Evolutionary conservation across 176 grass and related monocot genomes (phyloP).

Genomic region (Avena atlantica): DNA sequence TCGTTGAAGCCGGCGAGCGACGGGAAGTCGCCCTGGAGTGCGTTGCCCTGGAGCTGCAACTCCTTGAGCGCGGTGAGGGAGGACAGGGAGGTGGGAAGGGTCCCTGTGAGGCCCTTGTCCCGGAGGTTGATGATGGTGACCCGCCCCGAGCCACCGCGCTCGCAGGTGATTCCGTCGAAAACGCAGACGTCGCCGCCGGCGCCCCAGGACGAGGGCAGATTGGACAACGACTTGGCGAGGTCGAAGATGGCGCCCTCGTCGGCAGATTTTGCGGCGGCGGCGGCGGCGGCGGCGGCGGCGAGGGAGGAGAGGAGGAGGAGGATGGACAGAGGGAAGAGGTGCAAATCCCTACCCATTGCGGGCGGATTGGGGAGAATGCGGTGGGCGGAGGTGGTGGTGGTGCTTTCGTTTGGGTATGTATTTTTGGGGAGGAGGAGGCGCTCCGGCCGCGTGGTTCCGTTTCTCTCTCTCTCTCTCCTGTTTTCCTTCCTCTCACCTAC

Average conservation of each 20-base stretch:
- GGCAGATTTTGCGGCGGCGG: slow-evolving; percentile 39
- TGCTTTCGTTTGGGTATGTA: slow-evolving; percentile 9
- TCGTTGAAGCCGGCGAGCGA: slow-evolving; percentile 55
- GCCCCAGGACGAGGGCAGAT: slow-evolving; percentile 53
- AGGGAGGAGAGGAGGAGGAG: neutral
- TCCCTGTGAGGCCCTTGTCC: slow-evolving; percentile 47
- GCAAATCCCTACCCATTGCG: slow-evolving; percentile 59
- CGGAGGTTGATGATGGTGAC: slow-evolving; percentile 71
- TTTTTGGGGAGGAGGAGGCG: slow-evolving; percentile 36
- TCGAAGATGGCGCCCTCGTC: slow-evolving; percentile 66
- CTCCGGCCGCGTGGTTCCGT: slow-evolving; percentile 26
- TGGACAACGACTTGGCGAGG: slow-evolving; percentile 55
- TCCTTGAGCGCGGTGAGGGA: slow-evolving; percentile 57
- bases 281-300: slow-evolving; percentile 21
- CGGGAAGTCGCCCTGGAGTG: slow-evolving; percentile 55
- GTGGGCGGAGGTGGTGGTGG: slow-evolving; percentile 9
- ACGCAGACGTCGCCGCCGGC: slow-evolving; percentile 43
- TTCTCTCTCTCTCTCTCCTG: neutral
- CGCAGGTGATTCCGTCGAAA: slow-evolving; percentile 57
- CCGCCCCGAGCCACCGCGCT: slow-evolving; percentile 44
- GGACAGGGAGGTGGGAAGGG: slow-evolving; percentile 57
- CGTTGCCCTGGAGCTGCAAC: slow-evolving; percentile 71
- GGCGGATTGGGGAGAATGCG: slow-evolving; percentile 29
- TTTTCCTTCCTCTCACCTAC: neutral
- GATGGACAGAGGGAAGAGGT: slow-evolving; percentile 27